A percentile compares a stretch with the other conserved stretches of the same genome.
These are phyloP conservation scores for Leccinum truebloodii DNA, from an alignment of 768 basidiomycete species.

Conservation along the genomic window DNA sequence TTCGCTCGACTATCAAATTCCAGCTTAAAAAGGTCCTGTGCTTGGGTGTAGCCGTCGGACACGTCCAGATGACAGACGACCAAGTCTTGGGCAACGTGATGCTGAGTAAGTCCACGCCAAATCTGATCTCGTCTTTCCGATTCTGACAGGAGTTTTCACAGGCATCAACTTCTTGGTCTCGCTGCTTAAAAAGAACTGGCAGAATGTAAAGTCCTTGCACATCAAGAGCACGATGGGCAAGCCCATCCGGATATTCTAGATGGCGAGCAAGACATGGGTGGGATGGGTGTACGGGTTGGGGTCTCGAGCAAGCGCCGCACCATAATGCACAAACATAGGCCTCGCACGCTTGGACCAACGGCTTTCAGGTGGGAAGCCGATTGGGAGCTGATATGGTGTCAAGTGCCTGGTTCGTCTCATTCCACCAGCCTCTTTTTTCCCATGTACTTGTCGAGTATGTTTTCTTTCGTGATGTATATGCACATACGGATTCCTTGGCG, in stretches of 20 bases:
- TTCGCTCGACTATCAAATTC: constrained; percentile 99
- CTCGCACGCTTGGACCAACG: constrained; percentile 99
- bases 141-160: constrained; percentile 30
- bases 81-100: constrained; percentile 97
- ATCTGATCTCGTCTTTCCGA: not conserved
- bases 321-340: constrained; percentile 90
- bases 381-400: constrained; percentile 81
- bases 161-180: constrained; percentile 99
- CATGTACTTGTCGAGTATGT: constrained; percentile 22
- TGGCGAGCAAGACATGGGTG: constrained; percentile 2
- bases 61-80: constrained; percentile 97
- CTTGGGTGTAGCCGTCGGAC: constrained; percentile 97
- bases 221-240: constrained; percentile 99
- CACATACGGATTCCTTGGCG: not conserved
- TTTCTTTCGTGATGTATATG: constrained; percentile 11
- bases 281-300: constrained; percentile 16
- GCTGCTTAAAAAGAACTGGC: constrained; percentile 99
- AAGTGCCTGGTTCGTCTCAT: constrained; percentile 21
- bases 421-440: constrained; percentile 15
- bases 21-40: constrained; percentile 99
- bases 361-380: constrained; percentile 68
- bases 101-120: constrained; percentile 63
- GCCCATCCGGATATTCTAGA: constrained; percentile 90
- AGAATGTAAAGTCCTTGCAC: constrained; percentile 98
- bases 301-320: constrained; percentile 28